A percentile compares a stretch with the other conserved stretches of the same genome.
These are phyloP conservation scores for Rhizomucor pusillus DNA, from an alignment of 371 early-diverging fungal genomes.

Conservation along the genomic window DNA sequence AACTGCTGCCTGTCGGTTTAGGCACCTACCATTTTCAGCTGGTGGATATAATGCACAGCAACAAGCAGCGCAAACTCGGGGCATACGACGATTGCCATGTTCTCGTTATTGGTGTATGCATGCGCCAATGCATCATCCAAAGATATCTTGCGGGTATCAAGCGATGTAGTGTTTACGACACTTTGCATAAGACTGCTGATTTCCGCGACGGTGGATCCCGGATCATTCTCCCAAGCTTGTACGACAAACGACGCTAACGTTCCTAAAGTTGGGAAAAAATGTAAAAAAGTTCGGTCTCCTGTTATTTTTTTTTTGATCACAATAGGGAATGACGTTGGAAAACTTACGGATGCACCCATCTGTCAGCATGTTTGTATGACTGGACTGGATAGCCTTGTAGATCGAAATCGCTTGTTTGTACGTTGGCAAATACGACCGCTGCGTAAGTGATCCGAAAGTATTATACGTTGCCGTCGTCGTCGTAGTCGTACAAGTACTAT, in stretches of 20 bases:
- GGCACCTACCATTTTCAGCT: conserved; percentile 50
- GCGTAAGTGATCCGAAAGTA: conserved; percentile 1
- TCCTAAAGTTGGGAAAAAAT: conserved; percentile 17
- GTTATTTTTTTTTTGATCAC: neutral
- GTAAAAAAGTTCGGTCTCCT: no score
- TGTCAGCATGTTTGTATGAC: conserved; percentile 22
- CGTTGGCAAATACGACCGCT: conserved; percentile 18
- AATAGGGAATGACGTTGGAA: conserved; percentile 4
- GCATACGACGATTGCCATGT: conserved; percentile 27
- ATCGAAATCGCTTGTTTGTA: conserved; percentile 33
- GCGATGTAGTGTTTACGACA: conserved; percentile 21
- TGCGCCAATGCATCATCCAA: conserved; percentile 30
- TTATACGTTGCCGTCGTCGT: no score
- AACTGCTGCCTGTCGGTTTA: neutral
- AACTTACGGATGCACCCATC: conserved; percentile 33
- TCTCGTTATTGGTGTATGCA: conserved; percentile 17
- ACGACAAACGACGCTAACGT: conserved; percentile 36
- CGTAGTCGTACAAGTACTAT: no score
- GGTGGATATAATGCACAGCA: conserved; percentile 56
- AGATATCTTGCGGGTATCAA: conserved; percentile 19
- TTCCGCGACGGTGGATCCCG: conserved; percentile 23
- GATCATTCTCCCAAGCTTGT: conserved; percentile 43
- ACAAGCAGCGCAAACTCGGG: conserved; percentile 51
- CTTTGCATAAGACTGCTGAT: conserved; percentile 29
- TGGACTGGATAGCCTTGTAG: conserved; percentile 37